Conservation (phyloP, 352 stramenopile species). For the Globisporangium paddicum region DNA sequence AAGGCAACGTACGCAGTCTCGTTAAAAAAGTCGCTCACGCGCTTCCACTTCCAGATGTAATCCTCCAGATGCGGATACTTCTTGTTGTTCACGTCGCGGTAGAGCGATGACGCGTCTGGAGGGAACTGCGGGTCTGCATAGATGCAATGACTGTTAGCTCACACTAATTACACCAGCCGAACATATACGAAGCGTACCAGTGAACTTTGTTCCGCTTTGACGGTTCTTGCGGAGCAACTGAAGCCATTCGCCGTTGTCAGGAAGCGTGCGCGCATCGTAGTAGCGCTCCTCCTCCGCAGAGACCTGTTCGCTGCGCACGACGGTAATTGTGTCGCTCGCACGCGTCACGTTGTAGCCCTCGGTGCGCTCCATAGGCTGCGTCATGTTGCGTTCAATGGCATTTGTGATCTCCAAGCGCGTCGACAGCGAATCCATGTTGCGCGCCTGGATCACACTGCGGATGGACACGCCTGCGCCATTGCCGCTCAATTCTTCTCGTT, state of each 20-base stretch:
- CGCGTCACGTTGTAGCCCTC: constrained; percentile 77
- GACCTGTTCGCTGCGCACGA: constrained; percentile 62
- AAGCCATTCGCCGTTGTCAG: constrained; percentile 68
- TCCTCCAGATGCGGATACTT: constrained; percentile 71
- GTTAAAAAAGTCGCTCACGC: constrained; percentile 81
- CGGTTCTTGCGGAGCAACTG: constrained; percentile 71
- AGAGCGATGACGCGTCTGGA: constrained; percentile 62
- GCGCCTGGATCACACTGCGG: constrained; percentile 39
- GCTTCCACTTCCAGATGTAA: constrained; percentile 84
- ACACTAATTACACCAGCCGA: background rate
- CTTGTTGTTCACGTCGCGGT: constrained; percentile 54
- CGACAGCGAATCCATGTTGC: constrained; percentile 73
- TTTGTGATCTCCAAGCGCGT: constrained; percentile 70
- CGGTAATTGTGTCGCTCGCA: constrained; percentile 61
- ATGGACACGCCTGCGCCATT: constrained; percentile 56
- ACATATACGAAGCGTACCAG: constrained; percentile 21
- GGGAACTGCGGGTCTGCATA: constrained; percentile 66
- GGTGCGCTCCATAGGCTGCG: constrained; percentile 37
- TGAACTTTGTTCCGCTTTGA: constrained; percentile 70
- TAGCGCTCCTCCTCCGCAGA: constrained; percentile 58
- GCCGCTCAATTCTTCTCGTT: constrained; percentile 59
- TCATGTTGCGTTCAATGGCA: constrained; percentile 62
- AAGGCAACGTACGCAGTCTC: constrained; percentile 57
- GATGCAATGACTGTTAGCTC: background rate
- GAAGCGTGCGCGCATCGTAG: constrained; percentile 60